Evolutionary conservation across 306 rosid species (phyloP).

Genomic region (Myrica gale): DNA sequence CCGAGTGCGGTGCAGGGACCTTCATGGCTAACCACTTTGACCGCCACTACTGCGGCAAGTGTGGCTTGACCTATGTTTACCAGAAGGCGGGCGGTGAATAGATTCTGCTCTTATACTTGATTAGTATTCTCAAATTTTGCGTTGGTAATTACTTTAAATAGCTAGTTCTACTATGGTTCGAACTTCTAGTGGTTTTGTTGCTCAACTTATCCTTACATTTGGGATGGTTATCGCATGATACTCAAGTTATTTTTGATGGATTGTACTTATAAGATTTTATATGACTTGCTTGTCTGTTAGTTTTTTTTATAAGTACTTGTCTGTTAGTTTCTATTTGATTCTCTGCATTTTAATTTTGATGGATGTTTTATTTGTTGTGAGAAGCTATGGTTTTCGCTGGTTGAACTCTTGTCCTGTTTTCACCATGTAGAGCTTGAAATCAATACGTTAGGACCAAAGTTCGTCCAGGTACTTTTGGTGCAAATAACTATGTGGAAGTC

Average conservation of each 20-base stretch:
- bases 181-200: background rate
- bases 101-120: background rate
- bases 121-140: background rate
- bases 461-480: background rate
- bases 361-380: too few relatives aligned
- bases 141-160: background rate
- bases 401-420: background rate
- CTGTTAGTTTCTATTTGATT: background rate
- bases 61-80: slow-evolving; percentile 82
- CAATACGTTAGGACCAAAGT: background rate
- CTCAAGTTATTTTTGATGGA: background rate
- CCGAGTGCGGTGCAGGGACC: slow-evolving; percentile 88
- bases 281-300: background rate
- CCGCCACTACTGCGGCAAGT: slow-evolving; percentile 93
- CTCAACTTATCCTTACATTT: background rate
- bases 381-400: too few relatives aligned
- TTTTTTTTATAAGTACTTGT: too few relatives aligned
- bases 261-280: background rate
- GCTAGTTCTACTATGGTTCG: background rate
- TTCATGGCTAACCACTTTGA: slow-evolving; percentile 95
- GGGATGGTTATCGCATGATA: background rate
- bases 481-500: background rate
- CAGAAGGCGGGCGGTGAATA: slow-evolving; percentile 79
- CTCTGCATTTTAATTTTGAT: background rate
- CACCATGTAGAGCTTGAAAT: background rate